These are phyloP conservation scores for Ceratobasidium sp. DNA, from an alignment of 1,284 basidiomycete genomes.

Conservation along the genomic window DNA sequence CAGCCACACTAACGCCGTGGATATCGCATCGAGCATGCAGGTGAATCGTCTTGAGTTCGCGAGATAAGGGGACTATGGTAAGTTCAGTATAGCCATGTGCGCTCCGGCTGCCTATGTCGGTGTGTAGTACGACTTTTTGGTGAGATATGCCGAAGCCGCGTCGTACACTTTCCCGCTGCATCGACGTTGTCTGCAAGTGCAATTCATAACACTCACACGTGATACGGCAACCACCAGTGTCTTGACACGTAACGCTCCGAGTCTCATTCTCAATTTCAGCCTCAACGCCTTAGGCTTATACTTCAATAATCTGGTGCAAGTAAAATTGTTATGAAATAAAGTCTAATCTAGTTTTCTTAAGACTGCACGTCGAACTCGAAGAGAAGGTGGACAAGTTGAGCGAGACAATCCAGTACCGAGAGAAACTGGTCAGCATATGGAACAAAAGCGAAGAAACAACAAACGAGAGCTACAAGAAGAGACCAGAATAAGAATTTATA, in stretches of 20 bases:
- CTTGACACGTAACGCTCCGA: neutral
- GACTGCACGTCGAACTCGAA: neutral
- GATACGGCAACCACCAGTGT: neutral
- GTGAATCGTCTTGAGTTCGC: constrained; percentile 82
- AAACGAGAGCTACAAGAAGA: neutral
- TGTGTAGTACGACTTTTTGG: constrained; percentile 91
- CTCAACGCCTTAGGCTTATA: neutral
- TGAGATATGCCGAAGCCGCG: constrained; percentile 61
- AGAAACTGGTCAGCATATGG: neutral
- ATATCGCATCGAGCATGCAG: constrained; percentile 85
- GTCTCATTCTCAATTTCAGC: neutral
- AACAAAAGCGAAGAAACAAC: neutral
- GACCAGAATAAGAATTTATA: neutral
- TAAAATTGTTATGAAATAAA: too few species aligned
- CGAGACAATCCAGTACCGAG: neutral
- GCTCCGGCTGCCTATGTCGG: constrained; percentile 64
- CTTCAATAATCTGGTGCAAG: too few species aligned
- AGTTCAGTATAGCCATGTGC: constrained; percentile 86
- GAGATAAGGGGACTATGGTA: constrained; percentile 81
- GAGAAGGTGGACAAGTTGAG: neutral
- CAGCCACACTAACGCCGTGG: constrained; percentile 71
- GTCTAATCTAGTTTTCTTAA: neutral
- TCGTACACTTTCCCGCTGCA: constrained; percentile 45
- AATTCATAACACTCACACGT: neutral
- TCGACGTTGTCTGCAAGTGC: constrained; percentile 33